Percentiles rank a stretch among this genome's conserved stretches.
These are phyloP conservation scores for Lolium multiflorum DNA, from an alignment of 176 grass and related monocot genomes.

Conservation along the genomic window DNA sequence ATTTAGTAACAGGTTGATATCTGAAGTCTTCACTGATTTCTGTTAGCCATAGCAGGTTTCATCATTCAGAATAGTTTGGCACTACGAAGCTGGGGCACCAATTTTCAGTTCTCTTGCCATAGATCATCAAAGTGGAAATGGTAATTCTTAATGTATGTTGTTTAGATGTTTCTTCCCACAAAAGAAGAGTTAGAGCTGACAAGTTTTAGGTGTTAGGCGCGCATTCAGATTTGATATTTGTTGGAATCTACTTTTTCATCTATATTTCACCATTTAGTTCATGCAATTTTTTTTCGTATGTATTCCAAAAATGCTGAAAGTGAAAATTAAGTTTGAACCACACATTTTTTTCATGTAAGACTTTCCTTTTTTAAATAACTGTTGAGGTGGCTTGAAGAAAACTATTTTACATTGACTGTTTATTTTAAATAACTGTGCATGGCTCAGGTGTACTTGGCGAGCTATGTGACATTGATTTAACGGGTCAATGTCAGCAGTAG, in stretches of 20 bases:
- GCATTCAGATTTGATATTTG: neutral
- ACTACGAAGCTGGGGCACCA: conserved; percentile 66
- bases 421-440: neutral
- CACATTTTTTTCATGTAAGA: neutral
- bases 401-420: conserved; percentile 16
- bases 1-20: neutral
- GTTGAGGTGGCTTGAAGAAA: neutral
- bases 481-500: neutral
- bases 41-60: conserved; percentile 54
- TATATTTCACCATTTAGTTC: neutral
- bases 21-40: conserved; percentile 34
- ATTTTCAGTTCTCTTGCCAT: conserved; percentile 79
- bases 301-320: neutral
- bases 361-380: neutral
- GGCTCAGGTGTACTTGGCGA: conserved; percentile 9
- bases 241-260: neutral
- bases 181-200: neutral
- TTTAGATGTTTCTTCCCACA: neutral
- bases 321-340: neutral
- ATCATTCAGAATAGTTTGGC: conserved; percentile 65
- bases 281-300: neutral
- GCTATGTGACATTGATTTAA: conserved; percentile 23
- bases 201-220: neutral
- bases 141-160: conserved; percentile 41
- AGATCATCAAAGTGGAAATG: conserved; percentile 68